Evolutionary conservation across 345 rosid species (phyloP).

Genomic region (Citrus inodora): DNA sequence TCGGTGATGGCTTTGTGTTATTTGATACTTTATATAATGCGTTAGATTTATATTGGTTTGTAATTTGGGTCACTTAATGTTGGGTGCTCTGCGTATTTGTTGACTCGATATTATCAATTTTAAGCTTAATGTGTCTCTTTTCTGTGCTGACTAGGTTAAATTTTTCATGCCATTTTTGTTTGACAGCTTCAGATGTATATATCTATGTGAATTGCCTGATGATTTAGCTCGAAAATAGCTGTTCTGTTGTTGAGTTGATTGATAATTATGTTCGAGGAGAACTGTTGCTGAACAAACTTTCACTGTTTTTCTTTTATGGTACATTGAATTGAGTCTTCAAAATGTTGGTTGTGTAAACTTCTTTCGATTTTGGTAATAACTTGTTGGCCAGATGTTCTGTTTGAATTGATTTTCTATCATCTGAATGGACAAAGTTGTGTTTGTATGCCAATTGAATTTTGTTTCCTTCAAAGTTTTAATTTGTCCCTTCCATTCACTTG

Average conservation of each 20-base stretch:
- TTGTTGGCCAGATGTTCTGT: neutral
- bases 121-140: neutral
- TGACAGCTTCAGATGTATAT: neutral
- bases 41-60: neutral
- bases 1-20: neutral
- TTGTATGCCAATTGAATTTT: neutral
- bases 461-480: neutral
- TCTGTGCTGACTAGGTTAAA: neutral
- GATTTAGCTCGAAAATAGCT: too few species aligned
- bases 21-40: neutral
- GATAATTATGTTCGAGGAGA: neutral
- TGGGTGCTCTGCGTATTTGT: neutral
- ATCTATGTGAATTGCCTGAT: too few species aligned
- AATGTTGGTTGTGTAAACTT: neutral
- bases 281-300: neutral
- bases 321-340: neutral
- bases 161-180: neutral
- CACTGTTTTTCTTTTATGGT: neutral
- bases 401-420: neutral
- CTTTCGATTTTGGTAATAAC: neutral
- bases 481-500: neutral
- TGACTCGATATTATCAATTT: neutral
- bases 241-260: neutral
- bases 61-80: neutral
- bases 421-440: neutral